Evolutionary conservation across 345 rosid genomes (phyloP).

Genomic region (Populus simonii): DNA sequence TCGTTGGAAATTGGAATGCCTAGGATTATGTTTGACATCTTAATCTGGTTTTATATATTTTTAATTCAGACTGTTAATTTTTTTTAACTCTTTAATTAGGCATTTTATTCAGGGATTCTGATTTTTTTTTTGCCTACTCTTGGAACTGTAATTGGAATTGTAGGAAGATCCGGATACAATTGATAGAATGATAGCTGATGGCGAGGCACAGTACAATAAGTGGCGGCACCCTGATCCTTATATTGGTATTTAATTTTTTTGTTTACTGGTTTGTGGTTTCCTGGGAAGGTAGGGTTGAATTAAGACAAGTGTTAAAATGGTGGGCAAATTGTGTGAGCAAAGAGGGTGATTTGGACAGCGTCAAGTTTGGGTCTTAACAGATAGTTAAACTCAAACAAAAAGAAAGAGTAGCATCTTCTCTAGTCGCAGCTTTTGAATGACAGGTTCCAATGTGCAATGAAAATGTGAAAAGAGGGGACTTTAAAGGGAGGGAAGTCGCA

Average conservation of each 20-base stretch:
- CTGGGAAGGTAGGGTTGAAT: not conserved
- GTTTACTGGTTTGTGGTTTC: not conserved
- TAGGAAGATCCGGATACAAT: conserved; percentile 82
- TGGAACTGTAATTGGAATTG: conserved; percentile 6
- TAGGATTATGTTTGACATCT: not conserved
- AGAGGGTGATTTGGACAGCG: not conserved
- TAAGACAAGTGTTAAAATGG: not conserved
- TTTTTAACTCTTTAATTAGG: not conserved
- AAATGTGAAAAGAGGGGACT: not conserved
- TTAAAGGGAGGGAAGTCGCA: not conserved
- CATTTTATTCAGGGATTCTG: not conserved
- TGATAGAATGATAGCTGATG: conserved; percentile 72
- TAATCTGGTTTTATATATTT: not conserved
- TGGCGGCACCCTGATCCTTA: conserved; percentile 98
- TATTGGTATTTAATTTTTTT: conserved; percentile 44
- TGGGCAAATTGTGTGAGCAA: not conserved
- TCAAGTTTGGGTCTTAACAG: not conserved
- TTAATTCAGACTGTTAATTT: not conserved
- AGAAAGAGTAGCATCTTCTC: not conserved
- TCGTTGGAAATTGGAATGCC: conserved; percentile 6
- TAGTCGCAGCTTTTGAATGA: not conserved
- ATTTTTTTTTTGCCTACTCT: not conserved
- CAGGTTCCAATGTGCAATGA: not conserved
- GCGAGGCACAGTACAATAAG: conserved; percentile 70
- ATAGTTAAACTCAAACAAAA: not conserved